Base-by-base conservation (phyloP, 192 early-diverging fungal genomes). In the Backusella australiensis region DNA sequence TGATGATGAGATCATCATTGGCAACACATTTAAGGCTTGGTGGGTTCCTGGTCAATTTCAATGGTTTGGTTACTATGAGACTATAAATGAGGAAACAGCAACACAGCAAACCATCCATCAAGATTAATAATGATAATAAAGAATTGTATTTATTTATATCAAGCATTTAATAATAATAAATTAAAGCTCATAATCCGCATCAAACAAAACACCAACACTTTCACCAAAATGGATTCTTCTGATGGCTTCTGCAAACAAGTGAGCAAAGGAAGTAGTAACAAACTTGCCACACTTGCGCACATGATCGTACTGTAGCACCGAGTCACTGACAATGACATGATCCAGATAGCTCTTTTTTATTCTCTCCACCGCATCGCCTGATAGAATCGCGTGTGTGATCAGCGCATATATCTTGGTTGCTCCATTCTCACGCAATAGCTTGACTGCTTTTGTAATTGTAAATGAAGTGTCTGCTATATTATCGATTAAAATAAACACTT, bases 171-270 rank as follows among this genome's bases (percentile, higher is more conserved):
- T 66, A 32, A 63, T 29, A 66, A 66, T 35, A 66, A 34, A 70
- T 17, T 39, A 52, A 32, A 78, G 44, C 42, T 79, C 73, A 36
- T 75, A 71, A 17, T 74, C 46, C 2, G 69, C 21, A 49, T 81
- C 71, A 80, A 97, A 97, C 46, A 99, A 86, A 82, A 90, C 93
- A 15, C 90, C 91, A 53, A 99, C 92, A 75, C 91, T 93, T 82
- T 98, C 98, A 65, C 98, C 98, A 80, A 97, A 95, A 85, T 97
- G 96, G 59, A 93, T 96, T 79, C 98, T 88, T 29, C 98, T 89
- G 70, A 98, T 97, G 34, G 96, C 96, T 81, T 99, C 98, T 59
- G 91, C 94, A 80, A 99, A 93, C 49, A 94, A 89, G 1, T 91
- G 83, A 19, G 94, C 88, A 49, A 99, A 90, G 77, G 97, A 93